Evolutionary conservation across 169 alveolate genomes (phyloP), one percentile per base, ranked within the genome.

Genomic region (Babesia sp.): DNA sequence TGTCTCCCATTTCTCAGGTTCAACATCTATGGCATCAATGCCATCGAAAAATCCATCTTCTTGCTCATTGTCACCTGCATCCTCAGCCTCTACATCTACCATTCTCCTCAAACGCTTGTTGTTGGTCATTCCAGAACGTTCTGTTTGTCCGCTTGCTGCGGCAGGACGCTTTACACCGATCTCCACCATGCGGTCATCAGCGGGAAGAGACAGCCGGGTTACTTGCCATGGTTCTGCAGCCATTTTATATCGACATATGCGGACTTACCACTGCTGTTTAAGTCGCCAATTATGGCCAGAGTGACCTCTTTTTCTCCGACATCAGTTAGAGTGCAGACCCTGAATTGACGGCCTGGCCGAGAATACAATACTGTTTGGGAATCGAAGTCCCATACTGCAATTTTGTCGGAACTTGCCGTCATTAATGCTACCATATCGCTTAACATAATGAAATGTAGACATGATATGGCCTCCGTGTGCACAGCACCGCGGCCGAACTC

Each of bases 321-420:
- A 36, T 64, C 64, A 0, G 63, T 46, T 16, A 64, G 26, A 34
- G 63, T 31, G 24, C 74, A 64, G 6, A 50, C n/a, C 63, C 74
- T 45, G 50, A 64, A 64, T n/a, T 9, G 37, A 22, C 44, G n/a
- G 12, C 64, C 74, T 6, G 54, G 5, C 36, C 33, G 51, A 14
- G 78, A 36, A 24, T 59, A 72, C 29, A 73, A 34, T 22, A 63
- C 51, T 4, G 53, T 20, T 22, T 63, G 70, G 20, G 84, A 12
- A n/a, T 73, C 84, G 53, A 59, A 73, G 22, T 73, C 84, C 84
- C 84, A 73, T 18, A 73, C 29, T 6, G 50, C 61, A 18, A 71
- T 45, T 61, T 58, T 71, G 48, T 71, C 68, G 11, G 45, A 28
- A 44, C 68, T 71, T 11, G 55, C 63, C 16, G 79, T 69, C 1